These are phyloP conservation scores for Candida pseudoviswanathii DNA, from an alignment of 1,139 yeast genomes.

Conservation along the genomic window DNA sequence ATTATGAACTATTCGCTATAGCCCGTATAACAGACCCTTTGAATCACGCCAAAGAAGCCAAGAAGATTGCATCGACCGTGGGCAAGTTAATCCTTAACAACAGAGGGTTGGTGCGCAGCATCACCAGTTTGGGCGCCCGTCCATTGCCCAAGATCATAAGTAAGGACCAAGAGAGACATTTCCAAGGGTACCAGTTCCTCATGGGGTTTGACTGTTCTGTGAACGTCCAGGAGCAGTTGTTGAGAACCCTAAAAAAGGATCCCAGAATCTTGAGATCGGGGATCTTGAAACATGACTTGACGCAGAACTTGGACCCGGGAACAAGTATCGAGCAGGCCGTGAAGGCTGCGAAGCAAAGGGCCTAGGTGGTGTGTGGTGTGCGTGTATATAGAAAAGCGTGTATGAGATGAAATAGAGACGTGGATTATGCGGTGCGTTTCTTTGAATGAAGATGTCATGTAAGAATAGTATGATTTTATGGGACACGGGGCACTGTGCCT, in stretches of 20 bases:
- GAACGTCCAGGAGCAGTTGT: slow-evolving; percentile 82
- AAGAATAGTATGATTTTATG: slow-evolving; percentile 2
- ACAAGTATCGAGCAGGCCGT: slow-evolving; percentile 44
- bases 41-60: slow-evolving; percentile 63
- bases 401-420: background rate
- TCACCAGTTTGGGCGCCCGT: slow-evolving; percentile 76
- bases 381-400: no score
- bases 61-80: slow-evolving; percentile 71
- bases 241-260: slow-evolving; percentile 78
- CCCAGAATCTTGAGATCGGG: slow-evolving; percentile 87
- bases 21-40: slow-evolving; percentile 73
- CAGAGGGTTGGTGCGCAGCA: slow-evolving; percentile 88
- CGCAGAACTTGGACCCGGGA: slow-evolving; percentile 53
- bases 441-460: background rate
- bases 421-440: background rate
- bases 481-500: background rate
- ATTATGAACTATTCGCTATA: slow-evolving; percentile 87
- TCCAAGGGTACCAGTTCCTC: slow-evolving; percentile 85
- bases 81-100: slow-evolving; percentile 83
- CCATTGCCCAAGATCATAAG: slow-evolving; percentile 80
- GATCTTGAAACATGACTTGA: slow-evolving; percentile 68
- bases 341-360: background rate
- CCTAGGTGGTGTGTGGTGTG: no score
- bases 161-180: slow-evolving; percentile 86
- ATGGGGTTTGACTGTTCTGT: slow-evolving; percentile 86